A percentile compares a stretch with the other conserved stretches of the same genome.
These are phyloP conservation scores for Datisca glomerata DNA, from an alignment of 306 rosid genomes.

Conservation along the genomic window DNA sequence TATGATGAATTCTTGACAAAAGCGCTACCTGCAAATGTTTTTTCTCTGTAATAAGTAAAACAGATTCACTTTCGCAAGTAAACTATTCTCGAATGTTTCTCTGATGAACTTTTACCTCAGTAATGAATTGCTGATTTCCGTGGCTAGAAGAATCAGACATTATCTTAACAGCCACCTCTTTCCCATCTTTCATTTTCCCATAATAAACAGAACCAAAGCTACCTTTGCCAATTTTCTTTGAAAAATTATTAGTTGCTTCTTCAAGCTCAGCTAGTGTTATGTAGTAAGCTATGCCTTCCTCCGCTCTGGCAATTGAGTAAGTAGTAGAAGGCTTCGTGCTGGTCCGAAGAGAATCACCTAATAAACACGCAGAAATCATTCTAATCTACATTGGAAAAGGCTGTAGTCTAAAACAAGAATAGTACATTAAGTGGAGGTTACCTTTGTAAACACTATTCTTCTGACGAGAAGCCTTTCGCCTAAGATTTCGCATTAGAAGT, in stretches of 20 bases:
- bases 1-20: slow-evolving; percentile 89
- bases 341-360: slow-evolving; percentile 51
- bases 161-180: slow-evolving; percentile 93
- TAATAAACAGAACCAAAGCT: slow-evolving; percentile 94
- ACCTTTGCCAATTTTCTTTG: slow-evolving; percentile 79
- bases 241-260: slow-evolving; percentile 64
- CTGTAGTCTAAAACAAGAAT: too few species aligned
- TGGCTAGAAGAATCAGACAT: slow-evolving; percentile 75
- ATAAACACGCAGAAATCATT: slow-evolving; percentile 5
- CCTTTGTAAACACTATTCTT: slow-evolving; percentile 39
- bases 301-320: slow-evolving; percentile 52
- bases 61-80: slow-evolving; percentile 7
- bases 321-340: slow-evolving; percentile 48
- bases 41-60: neutral
- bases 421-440: slow-evolving; percentile 12
- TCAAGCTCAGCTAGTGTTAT: slow-evolving; percentile 56
- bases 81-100: neutral
- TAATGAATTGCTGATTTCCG: slow-evolving; percentile 75
- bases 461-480: slow-evolving; percentile 28
- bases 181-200: slow-evolving; percentile 93
- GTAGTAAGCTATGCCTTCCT: slow-evolving; percentile 77
- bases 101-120: slow-evolving; percentile 40
- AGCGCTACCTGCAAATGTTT: slow-evolving; percentile 67
- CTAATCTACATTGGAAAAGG: too few species aligned
- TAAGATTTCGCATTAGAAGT: slow-evolving; percentile 27